These are phyloP conservation scores for Podaxis sp. DNA, from an alignment of 768 basidiomycete genomes.

Conservation along the genomic window DNA sequence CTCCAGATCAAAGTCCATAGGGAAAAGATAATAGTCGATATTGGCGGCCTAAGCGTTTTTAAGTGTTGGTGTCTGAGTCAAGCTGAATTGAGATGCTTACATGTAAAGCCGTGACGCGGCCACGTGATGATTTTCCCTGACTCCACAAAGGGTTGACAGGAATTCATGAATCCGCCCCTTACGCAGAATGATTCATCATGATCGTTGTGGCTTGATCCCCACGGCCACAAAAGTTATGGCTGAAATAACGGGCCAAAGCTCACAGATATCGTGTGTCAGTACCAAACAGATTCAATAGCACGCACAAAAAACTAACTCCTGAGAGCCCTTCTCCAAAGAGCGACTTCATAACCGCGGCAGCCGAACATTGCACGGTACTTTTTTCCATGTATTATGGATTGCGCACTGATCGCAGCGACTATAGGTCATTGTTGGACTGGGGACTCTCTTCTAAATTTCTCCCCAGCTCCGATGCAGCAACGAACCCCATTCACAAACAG, in stretches of 20 bases:
- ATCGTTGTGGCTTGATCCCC: neutral
- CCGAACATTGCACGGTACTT: neutral
- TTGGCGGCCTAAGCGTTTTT: conserved; percentile 2
- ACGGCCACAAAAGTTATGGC: neutral
- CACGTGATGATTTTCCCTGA: conserved; percentile 11
- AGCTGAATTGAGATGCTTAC: conserved; percentile 2
- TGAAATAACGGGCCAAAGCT: neutral
- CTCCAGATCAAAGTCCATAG: conserved; percentile 36
- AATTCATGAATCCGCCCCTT: neutral
- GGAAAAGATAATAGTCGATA: conserved; percentile 1
- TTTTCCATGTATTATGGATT: neutral
- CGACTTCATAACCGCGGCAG: conserved; percentile 7
- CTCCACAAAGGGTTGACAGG: no score
- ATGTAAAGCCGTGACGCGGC: conserved; percentile 10
- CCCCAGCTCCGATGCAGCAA: neutral
- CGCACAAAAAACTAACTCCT: neutral
- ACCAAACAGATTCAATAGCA: neutral
- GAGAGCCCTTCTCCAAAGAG: neutral
- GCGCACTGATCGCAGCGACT: neutral
- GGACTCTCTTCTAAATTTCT: neutral
- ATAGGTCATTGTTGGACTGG: neutral
- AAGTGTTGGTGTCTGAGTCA: conserved; percentile 12
- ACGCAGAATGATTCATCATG: neutral
- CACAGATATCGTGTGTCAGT: neutral
- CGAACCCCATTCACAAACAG: conserved; percentile 1